These are phyloP conservation scores for Eutypella sp. DNA, from an alignment of 2,329 filamentous ascomycete species.

Conservation along the genomic window DNA sequence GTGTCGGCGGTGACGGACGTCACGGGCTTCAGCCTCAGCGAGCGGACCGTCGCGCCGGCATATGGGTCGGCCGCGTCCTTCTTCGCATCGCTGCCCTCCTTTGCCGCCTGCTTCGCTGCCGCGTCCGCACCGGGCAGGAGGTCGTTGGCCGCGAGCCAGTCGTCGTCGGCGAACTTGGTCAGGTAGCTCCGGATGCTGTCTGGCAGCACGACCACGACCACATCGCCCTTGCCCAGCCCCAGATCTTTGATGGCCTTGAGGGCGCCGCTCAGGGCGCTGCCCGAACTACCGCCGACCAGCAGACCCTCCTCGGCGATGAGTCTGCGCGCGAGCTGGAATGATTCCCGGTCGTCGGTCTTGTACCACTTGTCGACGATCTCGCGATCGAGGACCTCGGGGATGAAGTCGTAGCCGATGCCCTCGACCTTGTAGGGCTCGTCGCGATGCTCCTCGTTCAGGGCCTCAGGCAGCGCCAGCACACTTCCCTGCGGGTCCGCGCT, in stretches of 20 bases:
- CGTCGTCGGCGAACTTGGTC: slow-evolving; percentile 97
- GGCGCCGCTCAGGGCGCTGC: slow-evolving; percentile 82
- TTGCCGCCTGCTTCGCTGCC: slow-evolving; percentile 43
- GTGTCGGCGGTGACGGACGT: slow-evolving; percentile 72
- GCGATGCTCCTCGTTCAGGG: slow-evolving; percentile 71
- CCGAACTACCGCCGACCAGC: slow-evolving; percentile 87
- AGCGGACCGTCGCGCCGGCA: slow-evolving; percentile 70
- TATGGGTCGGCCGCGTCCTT: slow-evolving; percentile 58
- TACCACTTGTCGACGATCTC: slow-evolving; percentile 87
- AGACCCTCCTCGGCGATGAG: slow-evolving; percentile 93
- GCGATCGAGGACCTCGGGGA: slow-evolving; percentile 87
- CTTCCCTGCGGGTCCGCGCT: slow-evolving; percentile 91
- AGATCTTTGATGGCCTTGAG: slow-evolving; percentile 72
- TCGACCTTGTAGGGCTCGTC: slow-evolving; percentile 96
- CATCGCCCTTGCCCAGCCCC: slow-evolving; percentile 74
- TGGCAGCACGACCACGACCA: slow-evolving; percentile 85
- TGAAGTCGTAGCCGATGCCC: slow-evolving; percentile 97
- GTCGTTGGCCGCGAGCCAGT: slow-evolving; percentile 96
- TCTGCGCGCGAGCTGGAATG: slow-evolving; percentile 83
- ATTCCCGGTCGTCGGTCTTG: slow-evolving; percentile 91
- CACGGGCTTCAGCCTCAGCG: slow-evolving; percentile 86
- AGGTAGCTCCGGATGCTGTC: slow-evolving; percentile 97
- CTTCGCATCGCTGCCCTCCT: slow-evolving; percentile 33
- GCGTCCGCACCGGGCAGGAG: slow-evolving; percentile 60
- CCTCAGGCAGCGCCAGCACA: slow-evolving; percentile 77